Conservation (phyloP, 2,329 filamentous ascomycete species). For the Septoria linicola region DNA sequence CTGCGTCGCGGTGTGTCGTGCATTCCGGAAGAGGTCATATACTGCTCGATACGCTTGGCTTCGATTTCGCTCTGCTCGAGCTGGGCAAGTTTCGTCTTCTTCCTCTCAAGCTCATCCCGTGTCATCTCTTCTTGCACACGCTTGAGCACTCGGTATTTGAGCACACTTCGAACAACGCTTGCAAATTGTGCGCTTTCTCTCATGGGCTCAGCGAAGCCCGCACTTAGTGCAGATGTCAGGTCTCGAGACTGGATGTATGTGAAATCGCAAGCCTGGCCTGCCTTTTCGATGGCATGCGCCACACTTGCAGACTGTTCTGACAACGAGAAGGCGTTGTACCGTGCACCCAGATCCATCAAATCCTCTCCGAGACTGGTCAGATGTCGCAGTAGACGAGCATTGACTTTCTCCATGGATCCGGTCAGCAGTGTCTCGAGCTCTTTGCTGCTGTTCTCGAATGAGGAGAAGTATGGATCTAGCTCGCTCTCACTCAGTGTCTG, state of each 20-base stretch:
- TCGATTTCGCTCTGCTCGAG: slow-evolving; percentile 93
- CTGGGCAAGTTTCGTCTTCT: slow-evolving; percentile 75
- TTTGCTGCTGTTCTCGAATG: slow-evolving; percentile 87
- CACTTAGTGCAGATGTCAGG: slow-evolving; percentile 80
- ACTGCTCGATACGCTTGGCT: slow-evolving; percentile 89
- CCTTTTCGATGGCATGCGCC: slow-evolving; percentile 86
- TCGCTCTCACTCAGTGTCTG: slow-evolving; percentile 80
- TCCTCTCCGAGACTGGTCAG: slow-evolving; percentile 80
- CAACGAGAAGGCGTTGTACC: slow-evolving; percentile 94
- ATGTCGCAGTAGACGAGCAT: slow-evolving; percentile 82
- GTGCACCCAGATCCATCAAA: slow-evolving; percentile 87
- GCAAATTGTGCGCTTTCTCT: slow-evolving; percentile 96
- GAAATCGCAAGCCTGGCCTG: slow-evolving; percentile 91
- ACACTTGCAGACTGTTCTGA: slow-evolving; percentile 88
- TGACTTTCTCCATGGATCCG: slow-evolving; percentile 95
- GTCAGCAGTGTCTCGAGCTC: slow-evolving; percentile 85
- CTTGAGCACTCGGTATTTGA: slow-evolving; percentile 88
- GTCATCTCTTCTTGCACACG: slow-evolving; percentile 98
- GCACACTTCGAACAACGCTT: slow-evolving; percentile 82
- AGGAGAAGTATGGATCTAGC: slow-evolving; percentile 91
- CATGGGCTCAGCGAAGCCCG: slow-evolving; percentile 96
- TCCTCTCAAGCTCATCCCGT: slow-evolving; percentile 86
- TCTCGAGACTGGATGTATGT: slow-evolving; percentile 97
- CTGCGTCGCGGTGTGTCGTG: slow-evolving; percentile 65
- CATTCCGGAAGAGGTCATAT: slow-evolving; percentile 72